Evolutionary conservation across 139 green algal genomes (phyloP), one percentile per base, ranked within the genome.

Genomic region (Dunaliella primolecta): DNA sequence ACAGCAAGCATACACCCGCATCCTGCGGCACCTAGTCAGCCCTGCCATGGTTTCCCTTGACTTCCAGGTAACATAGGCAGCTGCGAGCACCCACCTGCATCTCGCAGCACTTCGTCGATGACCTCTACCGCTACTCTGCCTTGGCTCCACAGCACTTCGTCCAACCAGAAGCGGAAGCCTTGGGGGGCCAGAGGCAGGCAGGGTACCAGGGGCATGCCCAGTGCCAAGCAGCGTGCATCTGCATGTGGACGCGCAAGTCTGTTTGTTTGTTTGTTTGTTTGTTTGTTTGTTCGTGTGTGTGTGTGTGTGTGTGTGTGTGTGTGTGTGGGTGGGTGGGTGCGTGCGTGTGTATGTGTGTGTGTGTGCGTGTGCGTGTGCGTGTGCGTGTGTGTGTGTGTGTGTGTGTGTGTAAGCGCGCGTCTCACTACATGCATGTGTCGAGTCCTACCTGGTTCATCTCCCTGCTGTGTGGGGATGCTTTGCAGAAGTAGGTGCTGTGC

Each of bases 61-160:
- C n/a, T n/a, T n/a, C n/a, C n/a, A n/a, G n/a, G n/a, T n/a, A n/a
- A n/a, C n/a, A n/a, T n/a, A n/a, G n/a, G n/a, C n/a, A n/a, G n/a
- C n/a, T n/a, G n/a, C n/a, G n/a, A n/a, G n/a, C n/a, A n/a, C 31
- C 34, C 77, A 64, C 77, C 35, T 36, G 36, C 77, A 82, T 34
- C 33, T 31, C 11, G 20, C 25, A 93, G 75, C 33, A 91, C 85
- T 64, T 84, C 72, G 75, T 93, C 90, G 1, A 89, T 32, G 35
- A 89, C 76, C 35, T 84, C 74, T 31, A 88, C 83, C 1, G 90
- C 90, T 31, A 83, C 84, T 0, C 81, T 78, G 23, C 90, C 90
- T 30, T 88, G 85, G 38, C 84, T 91, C 90, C 90, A 93, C 1
- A 93, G 83, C 30, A 91, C n/a, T 76, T 90, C 87, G n/a, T 90